These are phyloP conservation scores for Lagenidium giganteum DNA, from an alignment of 352 stramenopile genomes.

Conservation along the genomic window DNA sequence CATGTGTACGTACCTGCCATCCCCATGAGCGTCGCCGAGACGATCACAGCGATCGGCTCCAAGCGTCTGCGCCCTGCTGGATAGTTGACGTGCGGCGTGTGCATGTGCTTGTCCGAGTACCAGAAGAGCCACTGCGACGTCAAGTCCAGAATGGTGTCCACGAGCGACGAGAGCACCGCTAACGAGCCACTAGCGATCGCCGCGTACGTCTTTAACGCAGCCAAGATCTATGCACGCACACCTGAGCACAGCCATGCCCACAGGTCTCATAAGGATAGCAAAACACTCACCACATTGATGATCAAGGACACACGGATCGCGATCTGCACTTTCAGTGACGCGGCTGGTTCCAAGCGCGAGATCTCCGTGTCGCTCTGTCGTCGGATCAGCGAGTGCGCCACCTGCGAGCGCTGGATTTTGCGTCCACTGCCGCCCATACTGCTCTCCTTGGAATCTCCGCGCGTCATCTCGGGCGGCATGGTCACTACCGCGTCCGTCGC, in stretches of 20 bases:
- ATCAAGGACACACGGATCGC: conserved; percentile 65
- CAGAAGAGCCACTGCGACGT: conserved; percentile 91
- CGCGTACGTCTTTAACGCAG: conserved; percentile 70
- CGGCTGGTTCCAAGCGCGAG: conserved; percentile 24
- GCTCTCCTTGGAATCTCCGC: conserved; percentile 4
- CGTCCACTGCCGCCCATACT: neutral
- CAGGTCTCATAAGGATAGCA: conserved; percentile 1
- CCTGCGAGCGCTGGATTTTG: conserved; percentile 35
- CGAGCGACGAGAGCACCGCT: conserved; percentile 91
- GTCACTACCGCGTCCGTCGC: neutral
- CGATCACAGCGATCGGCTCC: conserved; percentile 94
- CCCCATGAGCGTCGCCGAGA: conserved; percentile 96
- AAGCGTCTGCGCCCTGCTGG: conserved; percentile 89
- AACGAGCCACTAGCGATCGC: conserved; percentile 85
- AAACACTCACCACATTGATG: conserved; percentile 62
- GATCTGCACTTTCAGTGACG: conserved; percentile 50
- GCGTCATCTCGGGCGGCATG: conserved; percentile 1
- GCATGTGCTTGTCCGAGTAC: conserved; percentile 92
- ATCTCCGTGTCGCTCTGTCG: conserved; percentile 57
- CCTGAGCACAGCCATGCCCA: neutral
- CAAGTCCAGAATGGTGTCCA: conserved; percentile 94
- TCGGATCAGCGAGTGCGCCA: conserved; percentile 63
- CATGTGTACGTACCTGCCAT: conserved; percentile 68
- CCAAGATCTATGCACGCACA: conserved; percentile 28
- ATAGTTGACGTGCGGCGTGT: conserved; percentile 89